phyloP scores from a whole-genome alignment of 2,329 filamentous ascomycete species.

The Sporothrix variecibatus region DNA sequence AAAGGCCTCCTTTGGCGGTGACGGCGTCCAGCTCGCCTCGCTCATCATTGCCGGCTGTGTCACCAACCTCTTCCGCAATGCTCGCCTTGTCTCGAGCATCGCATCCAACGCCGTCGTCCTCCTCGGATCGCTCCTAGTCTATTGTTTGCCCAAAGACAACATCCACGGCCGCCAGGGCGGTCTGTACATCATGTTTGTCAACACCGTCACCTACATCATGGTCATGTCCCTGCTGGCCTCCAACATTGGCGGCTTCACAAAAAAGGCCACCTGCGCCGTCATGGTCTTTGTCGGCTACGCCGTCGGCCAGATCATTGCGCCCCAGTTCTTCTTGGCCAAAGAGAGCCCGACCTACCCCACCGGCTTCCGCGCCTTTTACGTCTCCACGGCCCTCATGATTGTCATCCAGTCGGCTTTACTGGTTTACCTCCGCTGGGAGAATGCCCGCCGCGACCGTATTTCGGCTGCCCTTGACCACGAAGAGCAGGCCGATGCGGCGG shows the following conservation, averaged over 20 bases:
- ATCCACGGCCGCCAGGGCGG: constrained; percentile 53
- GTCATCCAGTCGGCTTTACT: constrained; percentile 51
- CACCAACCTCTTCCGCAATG: constrained; percentile 45
- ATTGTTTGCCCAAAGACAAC: constrained; percentile 48
- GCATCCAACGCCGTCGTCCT: constrained; percentile 41
- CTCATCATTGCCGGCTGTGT: constrained; percentile 40
- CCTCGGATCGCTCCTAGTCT: constrained; percentile 49
- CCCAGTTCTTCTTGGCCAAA: constrained; percentile 56
- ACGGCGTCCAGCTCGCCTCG: constrained; percentile 31
- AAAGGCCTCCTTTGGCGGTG: constrained; percentile 25
- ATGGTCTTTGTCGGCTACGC: constrained; percentile 66
- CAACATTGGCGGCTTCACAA: constrained; percentile 69
- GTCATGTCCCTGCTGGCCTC: constrained; percentile 63
- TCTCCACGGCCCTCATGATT: constrained; percentile 58
- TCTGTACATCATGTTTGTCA: constrained; percentile 56
- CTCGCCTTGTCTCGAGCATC: constrained; percentile 47
- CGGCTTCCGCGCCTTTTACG: constrained; percentile 66
- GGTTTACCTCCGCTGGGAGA: constrained; percentile 41
- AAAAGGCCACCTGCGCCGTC: constrained; percentile 66
- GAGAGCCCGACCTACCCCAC: constrained; percentile 63
- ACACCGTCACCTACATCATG: constrained; percentile 55
- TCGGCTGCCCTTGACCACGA: constrained; percentile 18
- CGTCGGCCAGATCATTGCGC: constrained; percentile 50
- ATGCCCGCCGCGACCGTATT: constrained; percentile 17
- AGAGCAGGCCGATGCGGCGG: constrained; percentile 20